Evolutionary conservation across 1,284 basidiomycete species (phyloP).

Genomic region (Fomes fomentarius): DNA sequence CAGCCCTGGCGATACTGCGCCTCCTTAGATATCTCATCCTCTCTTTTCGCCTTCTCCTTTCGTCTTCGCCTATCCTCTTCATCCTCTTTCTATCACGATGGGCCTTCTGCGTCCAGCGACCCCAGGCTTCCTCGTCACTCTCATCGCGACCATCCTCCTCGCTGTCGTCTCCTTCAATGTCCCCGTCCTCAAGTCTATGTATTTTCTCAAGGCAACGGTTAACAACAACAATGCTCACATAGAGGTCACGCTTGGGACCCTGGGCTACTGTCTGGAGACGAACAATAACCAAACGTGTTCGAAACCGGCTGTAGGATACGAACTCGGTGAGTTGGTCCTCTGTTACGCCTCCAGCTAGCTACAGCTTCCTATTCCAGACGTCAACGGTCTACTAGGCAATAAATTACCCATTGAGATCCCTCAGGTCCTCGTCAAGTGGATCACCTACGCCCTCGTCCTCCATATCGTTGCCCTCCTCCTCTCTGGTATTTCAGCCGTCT

Average conservation of each 20-base stretch:
- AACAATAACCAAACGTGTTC: conserved; percentile 68
- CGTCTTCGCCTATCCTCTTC: neutral
- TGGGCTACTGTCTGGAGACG: conserved; percentile 80
- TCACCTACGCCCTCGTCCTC: conserved; percentile 88
- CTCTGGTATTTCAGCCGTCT: conserved; percentile 71
- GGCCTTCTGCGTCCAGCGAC: conserved; percentile 74
- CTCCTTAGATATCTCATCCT: neutral
- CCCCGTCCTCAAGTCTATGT: conserved; percentile 82
- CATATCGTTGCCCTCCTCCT: conserved; percentile 82
- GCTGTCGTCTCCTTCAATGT: conserved; percentile 87
- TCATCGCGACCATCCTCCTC: conserved; percentile 73
- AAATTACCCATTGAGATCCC: conserved; percentile 70
- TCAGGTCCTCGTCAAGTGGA: conserved; percentile 80
- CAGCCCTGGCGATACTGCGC: conserved; percentile 6
- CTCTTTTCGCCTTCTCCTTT: neutral
- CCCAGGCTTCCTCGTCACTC: conserved; percentile 82
- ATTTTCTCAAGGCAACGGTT: conserved; percentile 80
- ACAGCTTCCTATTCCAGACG: conserved; percentile 50
- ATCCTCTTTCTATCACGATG: conserved; percentile 44
- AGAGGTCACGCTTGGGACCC: conserved; percentile 77
- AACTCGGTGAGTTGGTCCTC: conserved; percentile 65
- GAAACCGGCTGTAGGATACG: conserved; percentile 78
- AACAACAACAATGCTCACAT: conserved; percentile 53
- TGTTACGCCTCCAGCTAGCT: conserved; percentile 3
- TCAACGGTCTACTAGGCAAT: conserved; percentile 79